Conservation (phyloP, 768 basidiomycete species). For the Chiua virens region DNA sequence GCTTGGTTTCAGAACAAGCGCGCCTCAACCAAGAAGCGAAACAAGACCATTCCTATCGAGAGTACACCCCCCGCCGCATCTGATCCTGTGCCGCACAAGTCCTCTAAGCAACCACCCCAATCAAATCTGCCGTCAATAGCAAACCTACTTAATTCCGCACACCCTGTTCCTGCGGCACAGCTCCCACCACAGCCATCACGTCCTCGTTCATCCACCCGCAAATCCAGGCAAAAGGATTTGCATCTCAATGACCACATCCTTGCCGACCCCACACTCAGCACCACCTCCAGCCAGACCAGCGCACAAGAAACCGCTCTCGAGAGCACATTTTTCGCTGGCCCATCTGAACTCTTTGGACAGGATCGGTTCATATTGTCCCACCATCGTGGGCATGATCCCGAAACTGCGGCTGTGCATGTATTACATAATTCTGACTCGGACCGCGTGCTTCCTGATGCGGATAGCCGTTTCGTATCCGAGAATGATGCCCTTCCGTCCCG, state of each 20-base stretch:
- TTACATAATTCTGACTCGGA: constrained; percentile 45
- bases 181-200: constrained; percentile 21
- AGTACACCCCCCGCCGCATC: constrained; percentile 32
- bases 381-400: constrained; percentile 31
- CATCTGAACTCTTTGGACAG: constrained; percentile 30
- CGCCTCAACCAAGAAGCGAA: constrained; percentile 75
- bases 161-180: constrained; percentile 23
- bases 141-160: constrained; percentile 40
- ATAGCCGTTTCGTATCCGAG: constrained; percentile 53
- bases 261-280: constrained; percentile 14
- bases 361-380: constrained; percentile 35
- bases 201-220: constrained; percentile 27
- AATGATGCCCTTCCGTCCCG: constrained; percentile 39
- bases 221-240: constrained; percentile 32
- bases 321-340: constrained; percentile 33
- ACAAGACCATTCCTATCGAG: constrained; percentile 40
- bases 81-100: constrained; percentile 19
- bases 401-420: constrained; percentile 20
- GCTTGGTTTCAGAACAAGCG: constrained; percentile 89
- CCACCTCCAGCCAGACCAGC: constrained; percentile 5
- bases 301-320: constrained; percentile 23
- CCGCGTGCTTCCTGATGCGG: constrained; percentile 50
- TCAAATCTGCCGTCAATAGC: constrained; percentile 37
- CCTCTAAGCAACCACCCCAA: constrained; percentile 26
- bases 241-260: constrained; percentile 30